A percentile compares a stretch with the other conserved stretches of the same genome.
Conservation (phyloP, 768 basidiomycete species). For the Coprinopsis cinerea region DNA sequence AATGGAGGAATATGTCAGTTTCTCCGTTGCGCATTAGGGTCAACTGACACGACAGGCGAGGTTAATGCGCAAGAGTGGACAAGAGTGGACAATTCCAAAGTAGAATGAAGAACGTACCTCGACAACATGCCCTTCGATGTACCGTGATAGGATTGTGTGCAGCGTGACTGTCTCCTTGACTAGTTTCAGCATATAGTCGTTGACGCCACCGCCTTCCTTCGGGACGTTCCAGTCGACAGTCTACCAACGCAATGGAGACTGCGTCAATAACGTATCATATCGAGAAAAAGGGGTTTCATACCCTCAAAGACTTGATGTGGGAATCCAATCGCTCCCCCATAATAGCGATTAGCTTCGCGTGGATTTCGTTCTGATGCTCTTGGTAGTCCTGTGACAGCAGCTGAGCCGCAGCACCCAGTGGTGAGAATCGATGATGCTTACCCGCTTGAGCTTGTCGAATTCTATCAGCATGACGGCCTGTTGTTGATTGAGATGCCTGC, state of each 20-base stretch:
- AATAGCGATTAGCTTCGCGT: constrained; percentile 94
- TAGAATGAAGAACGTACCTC: constrained; percentile 51
- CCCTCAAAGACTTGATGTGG: constrained; percentile 81
- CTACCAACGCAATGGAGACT: constrained; percentile 29
- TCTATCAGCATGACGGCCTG: constrained; percentile 97
- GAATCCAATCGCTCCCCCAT: constrained; percentile 92
- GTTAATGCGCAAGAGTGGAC: constrained; percentile 12
- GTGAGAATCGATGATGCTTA: constrained; percentile 29
- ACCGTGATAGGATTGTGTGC: constrained; percentile 93
- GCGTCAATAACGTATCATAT: constrained; percentile 3
- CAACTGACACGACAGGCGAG: background rate
- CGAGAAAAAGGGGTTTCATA: constrained; percentile 18
- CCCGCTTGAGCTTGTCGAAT: constrained; percentile 97
- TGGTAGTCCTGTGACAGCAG: constrained; percentile 75
- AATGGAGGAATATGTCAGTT: constrained; percentile 6
- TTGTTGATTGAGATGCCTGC: constrained; percentile 88
- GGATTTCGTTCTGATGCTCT: constrained; percentile 99
- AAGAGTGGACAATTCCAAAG: constrained; percentile 9
- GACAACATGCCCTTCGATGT: constrained; percentile 70
- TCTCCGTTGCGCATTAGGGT: background rate
- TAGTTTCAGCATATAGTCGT: constrained; percentile 89
- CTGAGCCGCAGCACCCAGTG: background rate
- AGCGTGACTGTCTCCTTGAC: constrained; percentile 94
- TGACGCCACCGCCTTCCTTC: constrained; percentile 56
- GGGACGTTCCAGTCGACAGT: constrained; percentile 72